Evolutionary conservation across 2,329 filamentous ascomycete genomes (phyloP), one percentile per base, ranked within the genome.

Genomic region (Chaetomiaceae sp.): DNA sequence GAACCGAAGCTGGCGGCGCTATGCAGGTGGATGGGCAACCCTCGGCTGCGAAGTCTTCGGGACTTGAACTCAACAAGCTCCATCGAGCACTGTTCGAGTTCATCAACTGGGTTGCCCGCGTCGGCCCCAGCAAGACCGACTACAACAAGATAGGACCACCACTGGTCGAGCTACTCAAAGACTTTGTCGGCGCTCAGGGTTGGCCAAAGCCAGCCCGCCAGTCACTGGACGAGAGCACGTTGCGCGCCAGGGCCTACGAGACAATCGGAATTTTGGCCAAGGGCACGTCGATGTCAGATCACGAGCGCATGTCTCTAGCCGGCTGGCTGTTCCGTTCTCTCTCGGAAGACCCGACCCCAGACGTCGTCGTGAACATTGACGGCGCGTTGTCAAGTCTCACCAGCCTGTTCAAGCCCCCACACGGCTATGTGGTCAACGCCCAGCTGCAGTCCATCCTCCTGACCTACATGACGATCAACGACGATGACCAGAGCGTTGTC

Each of bases 181-280:
- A 78, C 19, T 96, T 88, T 60, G 81, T 95, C 45, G 75, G 84
- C 52, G 74, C 77, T 26, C 87, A 94, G 64, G 89, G 89, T 6
- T 96, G 90, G 90, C 90, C 90, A 42, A 76, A 79, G 53, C 63
- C 73, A 42, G 48, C 57, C 1, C 48, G 59, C 6, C 62, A 64
- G 11, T 74, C 76, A 2, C 64, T 72, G 10, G 80, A 84, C 38
- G 79, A 83, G 44, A 69, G 83, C 44, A 75, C 78, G 3, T 71
- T 95, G 35, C 81, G 91, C 33, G 83, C 83, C 6, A 83, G 86
- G 59, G 89, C 86, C 1, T 97, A 96, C 63, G 91, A 97, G 63
- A 89, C 87, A 0, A 88, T 97, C 32, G 93, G 91, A 1, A 76
- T 93, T 12, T 67, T 97, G 19, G 82, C 86, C 45, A 80, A 82